Base-by-base conservation (phyloP, 2,329 filamentous ascomycete species). In the Escovopsis sp. region DNA sequence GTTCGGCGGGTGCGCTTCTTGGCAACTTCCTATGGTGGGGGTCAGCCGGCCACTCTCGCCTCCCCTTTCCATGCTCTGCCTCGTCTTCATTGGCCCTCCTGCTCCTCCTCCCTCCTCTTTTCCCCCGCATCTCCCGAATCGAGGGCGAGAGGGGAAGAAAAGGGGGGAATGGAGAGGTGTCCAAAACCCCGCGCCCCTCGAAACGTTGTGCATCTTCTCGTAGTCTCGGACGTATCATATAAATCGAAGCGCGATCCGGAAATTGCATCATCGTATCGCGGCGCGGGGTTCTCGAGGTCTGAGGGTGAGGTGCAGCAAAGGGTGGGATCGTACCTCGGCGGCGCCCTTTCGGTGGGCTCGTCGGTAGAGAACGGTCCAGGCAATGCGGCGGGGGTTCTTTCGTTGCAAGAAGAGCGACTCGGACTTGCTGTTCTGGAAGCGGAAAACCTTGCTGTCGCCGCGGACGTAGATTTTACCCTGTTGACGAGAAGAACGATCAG, bases 271-370 rank as follows among this genome's bases (percentile, higher is more conserved):
- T 23, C 23, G 23, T 23, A 23, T 23, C 4, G 28, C 39, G 35
- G 38, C 26, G 19, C 32, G 39, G 26, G 45, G 15, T 28, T 35
- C 9, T 23, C 26, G 26, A 37, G 39, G 36, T 34, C 42, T 45
- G 28, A 32, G 8, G 28, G 11, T 32, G 28, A 9, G 28, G 28
- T 11, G 28, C 8, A 9, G 28, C 8, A 9, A 32, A 32, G 3
- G 28, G 35, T 26, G 26, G 26, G 12, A n/a, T 44, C 38, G 74
- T 82, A 96, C 91, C 88, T 98, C 91, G 78, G 89, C 94, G 74
- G 96, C 93, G 82, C 91, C 91, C 87, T 98, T 98, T 79, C 88
- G 91, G 83, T 95, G 89, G 75, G 94, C 85, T 72, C 89, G 85
- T 70, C 91, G 82, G 85, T 85, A 98, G 54, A 98, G 85, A 61